phyloP scores from a whole-genome alignment of 179 eudicot genomes.

The Gypsophila paniculata region DNA sequence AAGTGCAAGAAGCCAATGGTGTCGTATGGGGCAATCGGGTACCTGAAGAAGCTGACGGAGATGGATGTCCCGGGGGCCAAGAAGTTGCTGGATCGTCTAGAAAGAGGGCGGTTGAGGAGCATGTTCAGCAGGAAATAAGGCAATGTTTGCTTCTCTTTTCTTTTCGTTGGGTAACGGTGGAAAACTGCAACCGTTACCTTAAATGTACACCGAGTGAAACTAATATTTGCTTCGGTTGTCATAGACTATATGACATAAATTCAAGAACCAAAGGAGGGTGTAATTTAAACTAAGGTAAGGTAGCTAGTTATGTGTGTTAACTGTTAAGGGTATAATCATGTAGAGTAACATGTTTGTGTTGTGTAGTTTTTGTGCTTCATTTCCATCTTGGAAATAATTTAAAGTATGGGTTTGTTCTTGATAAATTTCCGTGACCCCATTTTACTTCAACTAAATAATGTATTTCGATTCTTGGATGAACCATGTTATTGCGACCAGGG shows the following conservation, averaged over 20 bases:
- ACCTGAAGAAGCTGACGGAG: conserved; percentile 77
- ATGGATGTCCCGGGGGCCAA: conserved; percentile 78
- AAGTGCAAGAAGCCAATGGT: conserved; percentile 84
- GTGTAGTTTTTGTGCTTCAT: conserved; percentile 1
- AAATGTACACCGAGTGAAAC: too few relatives aligned
- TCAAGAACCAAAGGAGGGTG: neutral
- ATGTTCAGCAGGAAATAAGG: conserved; percentile 65
- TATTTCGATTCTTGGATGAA: too few relatives aligned
- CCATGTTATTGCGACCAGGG: too few relatives aligned
- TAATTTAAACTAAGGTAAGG: conserved; percentile 18
- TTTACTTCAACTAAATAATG: too few relatives aligned
- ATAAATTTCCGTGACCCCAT: too few relatives aligned
- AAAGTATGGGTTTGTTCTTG: neutral
- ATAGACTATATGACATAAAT: conserved; percentile 58
- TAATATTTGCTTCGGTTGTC: conserved; percentile 25
- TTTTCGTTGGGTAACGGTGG: too few relatives aligned
- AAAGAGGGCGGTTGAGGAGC: conserved; percentile 65
- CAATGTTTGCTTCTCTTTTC: too few relatives aligned
- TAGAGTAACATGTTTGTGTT: conserved; percentile 11
- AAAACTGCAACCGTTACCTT: too few relatives aligned
- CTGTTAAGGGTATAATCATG: conserved; percentile 20
- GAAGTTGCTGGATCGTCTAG: conserved; percentile 80
- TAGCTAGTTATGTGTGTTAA: conserved; percentile 1
- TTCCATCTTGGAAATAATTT: conserved; percentile 25
- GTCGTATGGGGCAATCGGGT: conserved; percentile 92